Conservation (phyloP, 169 alveolate genomes). For the Amoebophrya sp. region DNA sequence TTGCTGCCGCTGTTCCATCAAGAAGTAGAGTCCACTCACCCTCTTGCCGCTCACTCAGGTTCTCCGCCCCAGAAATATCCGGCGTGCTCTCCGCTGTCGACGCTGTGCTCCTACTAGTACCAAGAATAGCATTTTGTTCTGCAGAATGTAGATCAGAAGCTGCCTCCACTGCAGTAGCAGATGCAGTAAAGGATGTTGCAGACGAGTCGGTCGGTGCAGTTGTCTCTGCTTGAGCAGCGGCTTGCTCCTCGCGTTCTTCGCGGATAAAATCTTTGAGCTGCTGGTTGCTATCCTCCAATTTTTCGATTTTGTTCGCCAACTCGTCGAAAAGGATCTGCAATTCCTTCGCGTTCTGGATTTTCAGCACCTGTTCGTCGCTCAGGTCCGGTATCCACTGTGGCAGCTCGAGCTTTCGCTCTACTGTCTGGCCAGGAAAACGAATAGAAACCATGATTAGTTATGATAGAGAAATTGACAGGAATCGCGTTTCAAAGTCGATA, state of each 20-base stretch:
- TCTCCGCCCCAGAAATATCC: neutral
- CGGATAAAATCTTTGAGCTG: neutral
- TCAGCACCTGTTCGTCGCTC: neutral
- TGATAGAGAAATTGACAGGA: no score
- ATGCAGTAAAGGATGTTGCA: neutral
- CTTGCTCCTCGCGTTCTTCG: neutral
- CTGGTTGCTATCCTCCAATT: neutral
- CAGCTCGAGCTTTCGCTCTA: slow-evolving; percentile 7
- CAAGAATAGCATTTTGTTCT: neutral
- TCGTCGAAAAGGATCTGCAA: neutral
- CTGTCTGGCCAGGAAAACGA: neutral
- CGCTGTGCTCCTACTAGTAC: neutral
- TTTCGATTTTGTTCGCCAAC: neutral
- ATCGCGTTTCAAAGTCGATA: no score
- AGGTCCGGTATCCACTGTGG: neutral
- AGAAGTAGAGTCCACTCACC: neutral
- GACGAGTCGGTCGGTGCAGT: neutral
- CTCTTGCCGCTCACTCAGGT: neutral
- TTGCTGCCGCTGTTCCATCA: neutral
- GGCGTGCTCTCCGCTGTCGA: neutral
- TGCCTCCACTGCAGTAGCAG: neutral
- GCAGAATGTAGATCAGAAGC: neutral
- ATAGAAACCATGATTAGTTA: slow-evolving; percentile 7
- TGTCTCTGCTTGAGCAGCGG: neutral
- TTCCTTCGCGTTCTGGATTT: neutral